phyloP scores from a whole-genome alignment of 176 grass and related monocot genomes.

The Puya raimondii region DNA sequence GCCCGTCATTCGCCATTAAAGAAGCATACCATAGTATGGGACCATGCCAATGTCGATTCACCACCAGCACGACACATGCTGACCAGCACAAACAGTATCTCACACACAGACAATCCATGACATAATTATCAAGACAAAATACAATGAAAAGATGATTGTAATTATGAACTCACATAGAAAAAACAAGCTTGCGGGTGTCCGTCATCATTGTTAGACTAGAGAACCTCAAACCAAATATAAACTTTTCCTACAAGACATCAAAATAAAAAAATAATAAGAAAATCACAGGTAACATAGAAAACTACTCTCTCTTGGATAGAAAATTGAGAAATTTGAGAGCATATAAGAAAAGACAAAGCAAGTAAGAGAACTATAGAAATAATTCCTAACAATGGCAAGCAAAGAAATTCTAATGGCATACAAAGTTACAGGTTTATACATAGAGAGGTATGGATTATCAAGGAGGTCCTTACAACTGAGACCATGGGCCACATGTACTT shows the following conservation, averaged over 20 bases:
- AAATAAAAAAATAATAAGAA: constrained; percentile 6
- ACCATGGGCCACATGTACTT: not conserved
- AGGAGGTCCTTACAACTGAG: not conserved
- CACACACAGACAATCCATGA: no score
- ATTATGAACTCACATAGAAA: constrained; percentile 47
- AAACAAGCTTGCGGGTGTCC: constrained; percentile 67
- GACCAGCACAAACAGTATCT: no score
- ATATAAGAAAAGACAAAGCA: not conserved
- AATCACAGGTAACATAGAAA: constrained; percentile 23
- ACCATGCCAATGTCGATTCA: no score
- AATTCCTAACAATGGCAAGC: no score
- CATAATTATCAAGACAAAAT: constrained; percentile 15
- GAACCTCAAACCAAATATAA: constrained; percentile 76
- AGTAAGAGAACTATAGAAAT: no score
- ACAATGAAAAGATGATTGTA: constrained; percentile 10
- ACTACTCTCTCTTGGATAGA: constrained; percentile 12
- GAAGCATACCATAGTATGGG: no score
- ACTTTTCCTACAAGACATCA: constrained; percentile 53
- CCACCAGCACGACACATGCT: no score
- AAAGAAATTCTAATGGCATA: no score
- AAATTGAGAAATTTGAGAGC: constrained; percentile 15
- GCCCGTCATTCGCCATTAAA: no score
- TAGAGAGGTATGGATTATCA: not conserved
- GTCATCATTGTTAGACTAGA: constrained; percentile 78
- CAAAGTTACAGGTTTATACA: not conserved